A percentile compares a stretch with the other conserved stretches of the same genome.
Conservation (phyloP, 129 eudicot species). For the Saussurea involucrata region DNA sequence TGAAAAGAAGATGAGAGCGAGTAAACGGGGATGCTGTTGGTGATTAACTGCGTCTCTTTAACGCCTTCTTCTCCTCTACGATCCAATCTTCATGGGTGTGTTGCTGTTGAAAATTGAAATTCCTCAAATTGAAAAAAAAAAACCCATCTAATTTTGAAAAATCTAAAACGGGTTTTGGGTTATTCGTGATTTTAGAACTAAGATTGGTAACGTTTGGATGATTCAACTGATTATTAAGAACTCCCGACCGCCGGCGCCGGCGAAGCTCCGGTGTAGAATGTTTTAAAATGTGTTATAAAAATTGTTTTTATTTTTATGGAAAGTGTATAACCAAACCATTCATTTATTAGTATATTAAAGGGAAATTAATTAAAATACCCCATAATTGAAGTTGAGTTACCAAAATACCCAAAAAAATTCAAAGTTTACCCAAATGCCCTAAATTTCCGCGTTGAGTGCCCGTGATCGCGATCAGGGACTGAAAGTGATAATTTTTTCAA, state of each 20-base stretch:
- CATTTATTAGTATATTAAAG: too few species aligned
- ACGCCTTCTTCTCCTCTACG: conserved; percentile 7
- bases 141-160: background rate
- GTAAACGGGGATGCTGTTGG: conserved; percentile 23
- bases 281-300: too few species aligned
- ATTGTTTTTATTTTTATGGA: too few species aligned
- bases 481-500: too few species aligned
- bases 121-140: conserved; percentile 10
- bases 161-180: background rate
- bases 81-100: conserved; percentile 29
- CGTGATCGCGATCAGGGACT: too few species aligned
- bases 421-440: too few species aligned
- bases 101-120: conserved; percentile 3
- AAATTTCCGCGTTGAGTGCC: too few species aligned
- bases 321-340: too few species aligned
- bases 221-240: background rate
- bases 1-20: conserved; percentile 25
- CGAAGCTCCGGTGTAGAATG: background rate
- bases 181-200: background rate
- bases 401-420: too few species aligned
- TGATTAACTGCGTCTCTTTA: conserved; percentile 3
- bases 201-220: background rate
- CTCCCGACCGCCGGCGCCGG: background rate
- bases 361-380: too few species aligned
- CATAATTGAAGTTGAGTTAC: too few species aligned